phyloP scores from a whole-genome alignment of 73 alveolate species.

The Paramecium sonneborni region DNA sequence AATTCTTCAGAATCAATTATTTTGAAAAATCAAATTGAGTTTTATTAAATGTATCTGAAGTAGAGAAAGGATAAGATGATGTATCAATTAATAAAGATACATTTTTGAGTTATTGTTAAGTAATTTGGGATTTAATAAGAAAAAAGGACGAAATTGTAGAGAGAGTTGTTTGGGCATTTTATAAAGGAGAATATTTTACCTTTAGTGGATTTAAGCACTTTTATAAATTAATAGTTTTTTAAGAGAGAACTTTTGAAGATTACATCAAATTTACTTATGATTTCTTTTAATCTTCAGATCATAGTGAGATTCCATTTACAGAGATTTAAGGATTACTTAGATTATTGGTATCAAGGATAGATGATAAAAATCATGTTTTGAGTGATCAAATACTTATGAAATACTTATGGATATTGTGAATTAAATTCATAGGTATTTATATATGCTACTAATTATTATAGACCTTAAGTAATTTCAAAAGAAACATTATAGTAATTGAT shows the following conservation, averaged over 20 bases:
- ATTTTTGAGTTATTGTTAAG: background rate
- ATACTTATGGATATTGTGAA: background rate
- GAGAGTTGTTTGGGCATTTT: background rate
- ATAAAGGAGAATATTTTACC: background rate
- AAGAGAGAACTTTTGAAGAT: background rate
- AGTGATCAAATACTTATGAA: constrained; percentile 1
- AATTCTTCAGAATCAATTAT: background rate
- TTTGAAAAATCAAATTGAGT: background rate
- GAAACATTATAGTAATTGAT: background rate
- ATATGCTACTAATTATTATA: background rate
- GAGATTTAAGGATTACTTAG: background rate
- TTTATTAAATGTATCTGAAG: background rate
- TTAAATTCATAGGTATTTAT: background rate
- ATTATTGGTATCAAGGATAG: background rate
- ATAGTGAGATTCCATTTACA: background rate
- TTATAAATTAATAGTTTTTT: constrained; percentile 12
- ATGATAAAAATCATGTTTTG: background rate
- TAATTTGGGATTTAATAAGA: constrained; percentile 1
- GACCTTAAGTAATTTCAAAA: background rate
- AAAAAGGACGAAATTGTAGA: constrained; percentile 41
- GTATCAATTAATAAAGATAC: background rate
- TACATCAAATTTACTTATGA: background rate
- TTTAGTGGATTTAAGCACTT: background rate
- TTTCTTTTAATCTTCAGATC: background rate
- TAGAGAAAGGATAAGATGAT: background rate